phyloP scores from a whole-genome alignment of 805 yeast genomes.

The Spathaspora sp. region DNA sequence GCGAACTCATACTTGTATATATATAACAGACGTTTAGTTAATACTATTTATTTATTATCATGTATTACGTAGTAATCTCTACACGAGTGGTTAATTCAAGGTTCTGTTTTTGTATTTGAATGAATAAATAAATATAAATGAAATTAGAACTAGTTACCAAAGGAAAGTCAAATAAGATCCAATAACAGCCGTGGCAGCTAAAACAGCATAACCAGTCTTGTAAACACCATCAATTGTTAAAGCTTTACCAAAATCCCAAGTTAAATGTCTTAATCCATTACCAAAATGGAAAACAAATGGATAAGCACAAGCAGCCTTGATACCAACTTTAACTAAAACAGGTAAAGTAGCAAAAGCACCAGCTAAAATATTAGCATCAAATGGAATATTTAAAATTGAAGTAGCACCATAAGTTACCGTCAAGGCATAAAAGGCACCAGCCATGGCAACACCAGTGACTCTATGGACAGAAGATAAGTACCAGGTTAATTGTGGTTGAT shows the following conservation, averaged over 20 bases:
- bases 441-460: conserved; percentile 81
- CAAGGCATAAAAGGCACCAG: conserved; percentile 72
- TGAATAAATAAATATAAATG: conserved; percentile 2
- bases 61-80: no score
- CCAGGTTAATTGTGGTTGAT: conserved; percentile 89
- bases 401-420: conserved; percentile 73
- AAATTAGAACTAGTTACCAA: conserved; percentile 9
- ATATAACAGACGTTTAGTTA: not conserved
- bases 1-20: not conserved
- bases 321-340: conserved; percentile 50
- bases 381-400: conserved; percentile 53
- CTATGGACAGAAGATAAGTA: conserved; percentile 79
- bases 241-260: conserved; percentile 88
- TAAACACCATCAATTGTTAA: conserved; percentile 83
- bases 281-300: conserved; percentile 84
- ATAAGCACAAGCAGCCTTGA: conserved; percentile 69
- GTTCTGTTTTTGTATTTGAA: not conserved
- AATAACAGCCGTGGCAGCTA: conserved; percentile 57
- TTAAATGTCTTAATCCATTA: conserved; percentile 88
- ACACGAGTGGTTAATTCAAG: no score
- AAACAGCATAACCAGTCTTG: conserved; percentile 83
- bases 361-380: conserved; percentile 52
- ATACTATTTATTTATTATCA: no score
- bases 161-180: conserved; percentile 58
- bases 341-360: conserved; percentile 63